Percentiles rank a stretch among this genome's conserved stretches.
These are phyloP conservation scores for Penicillium expansum DNA, from an alignment of 2,329 filamentous ascomycete genomes.

Conservation along the genomic window DNA sequence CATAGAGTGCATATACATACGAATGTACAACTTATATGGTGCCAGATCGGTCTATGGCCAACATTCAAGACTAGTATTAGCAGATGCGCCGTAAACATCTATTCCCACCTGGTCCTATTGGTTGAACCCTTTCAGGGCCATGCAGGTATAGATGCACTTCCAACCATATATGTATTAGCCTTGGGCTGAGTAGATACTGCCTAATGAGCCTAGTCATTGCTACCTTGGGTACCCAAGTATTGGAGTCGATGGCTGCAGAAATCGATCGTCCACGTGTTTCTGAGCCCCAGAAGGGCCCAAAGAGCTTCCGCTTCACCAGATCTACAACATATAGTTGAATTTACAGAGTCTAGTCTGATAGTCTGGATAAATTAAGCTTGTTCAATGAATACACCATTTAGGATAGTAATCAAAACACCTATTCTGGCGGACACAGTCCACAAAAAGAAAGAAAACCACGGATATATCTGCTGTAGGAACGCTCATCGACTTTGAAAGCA, in stretches of 20 bases:
- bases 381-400: background rate
- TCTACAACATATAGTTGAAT: background rate
- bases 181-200: background rate
- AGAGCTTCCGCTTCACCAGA: background rate
- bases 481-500: constrained; percentile 10
- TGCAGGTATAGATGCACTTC: background rate
- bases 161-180: background rate
- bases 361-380: background rate
- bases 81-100: background rate
- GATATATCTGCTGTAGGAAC: constrained; percentile 10
- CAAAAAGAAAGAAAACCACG: background rate
- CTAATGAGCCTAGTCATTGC: background rate
- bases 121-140: background rate
- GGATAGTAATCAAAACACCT: background rate
- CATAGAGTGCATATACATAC: background rate
- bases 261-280: background rate
- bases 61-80: no score
- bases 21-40: background rate
- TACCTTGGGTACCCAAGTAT: background rate
- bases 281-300: no score
- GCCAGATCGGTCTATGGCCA: background rate
- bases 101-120: background rate
- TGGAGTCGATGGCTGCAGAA: background rate
- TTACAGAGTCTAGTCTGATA: background rate
- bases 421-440: background rate